Evolutionary conservation across 805 yeast genomes (phyloP).

Genomic region (Ogataea wickerhamii): DNA sequence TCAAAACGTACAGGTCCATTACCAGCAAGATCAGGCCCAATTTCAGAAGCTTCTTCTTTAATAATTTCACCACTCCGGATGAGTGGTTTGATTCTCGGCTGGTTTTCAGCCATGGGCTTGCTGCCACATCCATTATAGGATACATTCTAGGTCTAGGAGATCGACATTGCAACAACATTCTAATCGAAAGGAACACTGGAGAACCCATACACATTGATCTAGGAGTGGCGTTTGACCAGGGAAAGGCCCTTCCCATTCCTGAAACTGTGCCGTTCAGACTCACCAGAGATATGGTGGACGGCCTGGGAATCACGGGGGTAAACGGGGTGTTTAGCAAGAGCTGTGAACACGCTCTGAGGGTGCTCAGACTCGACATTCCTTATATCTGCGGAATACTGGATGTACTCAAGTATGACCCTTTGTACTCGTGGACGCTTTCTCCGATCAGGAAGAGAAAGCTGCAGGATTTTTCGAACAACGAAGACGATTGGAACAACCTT

Average conservation of each 20-base stretch:
- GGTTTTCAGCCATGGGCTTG: conserved; percentile 71
- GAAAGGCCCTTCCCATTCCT: conserved; percentile 76
- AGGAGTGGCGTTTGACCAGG: conserved; percentile 97
- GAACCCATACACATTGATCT: conserved; percentile 95
- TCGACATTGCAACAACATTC: conserved; percentile 85
- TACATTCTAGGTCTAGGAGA: conserved; percentile 90
- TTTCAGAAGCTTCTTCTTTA: conserved; percentile 66
- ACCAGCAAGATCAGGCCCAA: conserved; percentile 57
- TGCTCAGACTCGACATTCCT: conserved; percentile 60
- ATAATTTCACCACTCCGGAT: conserved; percentile 61
- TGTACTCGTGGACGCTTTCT: conserved; percentile 87
- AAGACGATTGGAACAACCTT: conserved; percentile 20
- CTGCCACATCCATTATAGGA: conserved; percentile 84
- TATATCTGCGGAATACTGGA: conserved; percentile 79
- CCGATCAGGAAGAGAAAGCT: conserved; percentile 59
- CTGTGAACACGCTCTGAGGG: conserved; percentile 69
- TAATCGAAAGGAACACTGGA: conserved; percentile 77
- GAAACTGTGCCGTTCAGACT: conserved; percentile 92
- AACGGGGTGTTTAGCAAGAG: conserved; percentile 72
- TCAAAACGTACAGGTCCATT: conserved; percentile 46
- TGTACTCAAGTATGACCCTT: conserved; percentile 87
- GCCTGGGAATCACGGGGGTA: conserved; percentile 83
- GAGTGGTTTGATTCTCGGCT: conserved; percentile 69
- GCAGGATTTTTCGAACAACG: conserved; percentile 37
- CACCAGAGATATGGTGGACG: conserved; percentile 88